Conservation (phyloP, 2,329 filamentous ascomycete genomes). For the Trichophyton verrucosum region DNA sequence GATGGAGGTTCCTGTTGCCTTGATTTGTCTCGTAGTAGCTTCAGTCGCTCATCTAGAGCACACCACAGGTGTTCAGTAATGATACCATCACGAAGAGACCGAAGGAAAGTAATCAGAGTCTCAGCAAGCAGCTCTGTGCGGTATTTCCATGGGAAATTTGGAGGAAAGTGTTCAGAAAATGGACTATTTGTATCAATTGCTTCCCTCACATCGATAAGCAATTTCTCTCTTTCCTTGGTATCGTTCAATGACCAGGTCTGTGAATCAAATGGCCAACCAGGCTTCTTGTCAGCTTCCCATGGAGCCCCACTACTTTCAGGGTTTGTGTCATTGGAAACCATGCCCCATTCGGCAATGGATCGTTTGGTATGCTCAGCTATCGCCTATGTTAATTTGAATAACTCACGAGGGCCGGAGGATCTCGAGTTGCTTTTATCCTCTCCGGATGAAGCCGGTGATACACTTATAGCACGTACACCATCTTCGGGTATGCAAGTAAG, state of each 20-base stretch:
- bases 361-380: slow-evolving; percentile 51
- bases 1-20: slow-evolving; percentile 35
- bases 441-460: slow-evolving; percentile 15
- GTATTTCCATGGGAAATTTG: slow-evolving; percentile 50
- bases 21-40: slow-evolving; percentile 38
- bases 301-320: slow-evolving; percentile 32
- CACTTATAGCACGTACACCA: slow-evolving; percentile 55
- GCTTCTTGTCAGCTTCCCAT: slow-evolving; percentile 39
- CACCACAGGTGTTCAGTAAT: slow-evolving; percentile 59
- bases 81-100: slow-evolving; percentile 65
- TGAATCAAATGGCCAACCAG: slow-evolving; percentile 48
- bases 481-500: slow-evolving; percentile 72
- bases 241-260: slow-evolving; percentile 37
- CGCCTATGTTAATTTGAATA: slow-evolving; percentile 78
- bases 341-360: slow-evolving; percentile 50
- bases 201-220: slow-evolving; percentile 40
- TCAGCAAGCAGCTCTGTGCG: slow-evolving; percentile 65
- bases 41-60: slow-evolving; percentile 48
- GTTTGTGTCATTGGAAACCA: slow-evolving; percentile 33
- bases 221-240: slow-evolving; percentile 29
- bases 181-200: slow-evolving; percentile 60
- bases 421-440: slow-evolving; percentile 31
- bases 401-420: slow-evolving; percentile 74
- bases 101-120: slow-evolving; percentile 61
- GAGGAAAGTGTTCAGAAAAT: slow-evolving; percentile 49